Conservation (phyloP, 2,329 filamentous ascomycete genomes). For the Pseudogymnoascus sp. region DNA sequence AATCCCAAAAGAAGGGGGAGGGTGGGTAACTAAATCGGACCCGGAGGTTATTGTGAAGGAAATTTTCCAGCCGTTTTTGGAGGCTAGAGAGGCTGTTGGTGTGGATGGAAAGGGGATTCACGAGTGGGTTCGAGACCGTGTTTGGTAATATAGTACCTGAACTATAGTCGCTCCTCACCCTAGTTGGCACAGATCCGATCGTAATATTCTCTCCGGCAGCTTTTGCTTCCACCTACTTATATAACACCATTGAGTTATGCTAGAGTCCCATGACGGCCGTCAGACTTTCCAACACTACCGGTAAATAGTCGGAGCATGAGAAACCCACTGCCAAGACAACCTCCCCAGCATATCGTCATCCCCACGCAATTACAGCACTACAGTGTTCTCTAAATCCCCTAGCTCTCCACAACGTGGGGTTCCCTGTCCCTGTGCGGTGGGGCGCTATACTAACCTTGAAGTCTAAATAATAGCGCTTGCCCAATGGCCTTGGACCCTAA, state of each 20-base stretch:
- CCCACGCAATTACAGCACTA: too few relatives aligned
- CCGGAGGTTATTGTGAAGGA: not conserved
- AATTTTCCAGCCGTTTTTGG: not conserved
- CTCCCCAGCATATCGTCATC: too few relatives aligned
- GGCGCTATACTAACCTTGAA: not conserved
- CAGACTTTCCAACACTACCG: not conserved
- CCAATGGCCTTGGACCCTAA: not conserved
- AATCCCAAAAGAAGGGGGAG: not conserved
- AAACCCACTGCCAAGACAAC: too few relatives aligned
- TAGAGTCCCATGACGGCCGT: not conserved
- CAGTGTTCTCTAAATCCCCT: not conserved
- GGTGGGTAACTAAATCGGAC: not conserved
- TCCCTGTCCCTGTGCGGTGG: not conserved
- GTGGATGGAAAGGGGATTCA: not conserved
- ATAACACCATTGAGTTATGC: not conserved
- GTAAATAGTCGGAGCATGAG: not conserved
- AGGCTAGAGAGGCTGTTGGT: not conserved
- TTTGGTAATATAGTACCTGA: not conserved
- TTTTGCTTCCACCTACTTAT: conserved; percentile 20
- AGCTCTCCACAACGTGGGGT: not conserved
- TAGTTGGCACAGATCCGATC: conserved; percentile 30
- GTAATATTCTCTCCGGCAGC: conserved; percentile 22
- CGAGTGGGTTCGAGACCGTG: not conserved
- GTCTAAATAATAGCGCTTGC: not conserved
- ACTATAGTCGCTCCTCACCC: conserved; percentile 15